These are phyloP conservation scores for Psophocarpus tetragonolobus DNA, from an alignment of 306 rosid genomes.

Conservation along the genomic window DNA sequence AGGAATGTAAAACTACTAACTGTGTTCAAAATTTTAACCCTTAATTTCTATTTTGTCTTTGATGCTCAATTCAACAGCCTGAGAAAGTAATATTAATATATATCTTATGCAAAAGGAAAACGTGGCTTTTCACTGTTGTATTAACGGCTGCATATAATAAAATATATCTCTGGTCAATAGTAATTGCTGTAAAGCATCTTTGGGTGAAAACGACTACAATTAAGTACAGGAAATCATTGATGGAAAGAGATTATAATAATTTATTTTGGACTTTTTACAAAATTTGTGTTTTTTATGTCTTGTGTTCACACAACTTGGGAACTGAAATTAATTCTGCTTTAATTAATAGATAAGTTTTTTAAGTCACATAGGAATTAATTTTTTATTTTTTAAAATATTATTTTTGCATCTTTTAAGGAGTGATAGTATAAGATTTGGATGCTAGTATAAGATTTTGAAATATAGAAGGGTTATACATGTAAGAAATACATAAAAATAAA, in stretches of 20 bases:
- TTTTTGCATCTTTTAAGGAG: too few relatives aligned
- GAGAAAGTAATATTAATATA: neutral
- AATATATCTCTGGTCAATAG: neutral
- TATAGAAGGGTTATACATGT: too few relatives aligned
- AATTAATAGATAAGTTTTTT: too few relatives aligned
- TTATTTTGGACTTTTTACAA: slow-evolving; percentile 22
- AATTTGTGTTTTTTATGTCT: neutral
- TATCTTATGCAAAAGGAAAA: slow-evolving; percentile 1
- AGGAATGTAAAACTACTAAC: neutral
- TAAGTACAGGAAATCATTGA: neutral
- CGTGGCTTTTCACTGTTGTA: slow-evolving; percentile 35
- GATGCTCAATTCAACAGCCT: neutral
- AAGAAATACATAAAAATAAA: too few relatives aligned
- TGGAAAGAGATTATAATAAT: neutral
- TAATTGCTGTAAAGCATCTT: slow-evolving; percentile 22
- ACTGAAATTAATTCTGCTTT: neutral
- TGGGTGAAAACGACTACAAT: neutral
- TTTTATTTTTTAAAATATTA: too few relatives aligned
- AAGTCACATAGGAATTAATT: too few relatives aligned
- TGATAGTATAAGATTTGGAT: too few relatives aligned
- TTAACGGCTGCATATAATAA: slow-evolving; percentile 21
- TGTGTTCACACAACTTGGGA: neutral
- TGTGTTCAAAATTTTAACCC: neutral
- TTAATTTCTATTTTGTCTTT: neutral
- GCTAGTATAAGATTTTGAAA: too few relatives aligned